A percentile compares a stretch with the other conserved stretches of the same genome.
Evolutionary conservation across 2,329 filamentous ascomycete genomes (phyloP).

Genomic region (Exophiala sp.): DNA sequence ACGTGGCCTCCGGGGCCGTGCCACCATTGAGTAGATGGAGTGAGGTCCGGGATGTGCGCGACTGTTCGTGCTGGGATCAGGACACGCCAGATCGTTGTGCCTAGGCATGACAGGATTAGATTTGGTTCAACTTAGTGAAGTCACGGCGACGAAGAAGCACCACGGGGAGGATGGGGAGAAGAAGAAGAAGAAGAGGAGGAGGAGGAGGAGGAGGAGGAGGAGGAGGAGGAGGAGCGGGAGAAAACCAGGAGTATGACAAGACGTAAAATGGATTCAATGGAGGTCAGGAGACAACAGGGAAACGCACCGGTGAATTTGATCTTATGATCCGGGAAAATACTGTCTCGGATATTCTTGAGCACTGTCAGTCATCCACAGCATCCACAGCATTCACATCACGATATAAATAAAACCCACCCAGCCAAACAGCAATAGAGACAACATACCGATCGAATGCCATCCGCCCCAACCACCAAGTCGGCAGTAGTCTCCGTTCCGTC

Average conservation of each 20-base stretch:
- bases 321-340: constrained; percentile 40
- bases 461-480: constrained; percentile 32
- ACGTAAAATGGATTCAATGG: no score
- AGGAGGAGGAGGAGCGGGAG: no score
- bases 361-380: neutral
- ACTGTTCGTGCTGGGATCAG: constrained; percentile 38
- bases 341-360: constrained; percentile 38
- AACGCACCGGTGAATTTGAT: constrained; percentile 41
- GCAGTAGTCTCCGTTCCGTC: constrained; percentile 37
- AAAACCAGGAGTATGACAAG: no score
- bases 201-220: no score
- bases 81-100: constrained; percentile 46
- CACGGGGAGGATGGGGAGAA: no score
- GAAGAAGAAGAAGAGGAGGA: neutral
- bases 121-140: constrained; percentile 10
- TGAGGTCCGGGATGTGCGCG: constrained; percentile 33
- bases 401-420: no score
- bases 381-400: no score
- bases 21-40: constrained; percentile 40
- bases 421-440: neutral
- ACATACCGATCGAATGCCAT: constrained; percentile 31
- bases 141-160: neutral
- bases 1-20: constrained; percentile 41
- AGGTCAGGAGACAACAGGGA: no score
- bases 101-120: constrained; percentile 16